phyloP scores from a whole-genome alignment of 305 asterid genomes.

The Fraxinus xanthoxyloides region DNA sequence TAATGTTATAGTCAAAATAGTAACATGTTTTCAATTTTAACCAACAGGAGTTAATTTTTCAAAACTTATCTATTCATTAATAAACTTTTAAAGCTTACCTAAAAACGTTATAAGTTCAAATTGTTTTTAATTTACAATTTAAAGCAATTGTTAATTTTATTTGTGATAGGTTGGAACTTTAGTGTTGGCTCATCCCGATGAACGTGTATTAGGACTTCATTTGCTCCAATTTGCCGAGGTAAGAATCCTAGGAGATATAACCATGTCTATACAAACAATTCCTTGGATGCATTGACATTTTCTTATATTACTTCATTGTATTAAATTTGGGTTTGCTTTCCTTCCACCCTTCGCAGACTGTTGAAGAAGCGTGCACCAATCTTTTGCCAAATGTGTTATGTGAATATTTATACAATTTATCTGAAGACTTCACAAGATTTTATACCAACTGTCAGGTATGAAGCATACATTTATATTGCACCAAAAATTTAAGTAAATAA shows the following conservation, averaged over 20 bases:
- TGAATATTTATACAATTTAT: constrained; percentile 78
- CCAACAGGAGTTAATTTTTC: background rate
- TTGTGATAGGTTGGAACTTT: constrained; percentile 54
- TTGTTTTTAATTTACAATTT: constrained; percentile 1
- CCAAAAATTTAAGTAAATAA: background rate
- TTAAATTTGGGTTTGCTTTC: constrained; percentile 11
- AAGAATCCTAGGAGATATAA: constrained; percentile 8
- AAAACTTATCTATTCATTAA: background rate
- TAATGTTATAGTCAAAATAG: background rate
- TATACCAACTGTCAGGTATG: constrained; percentile 88
- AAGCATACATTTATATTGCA: background rate
- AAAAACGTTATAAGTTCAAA: background rate
- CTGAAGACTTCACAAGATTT: constrained; percentile 83
- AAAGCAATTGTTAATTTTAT: background rate
- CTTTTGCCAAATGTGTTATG: constrained; percentile 71
- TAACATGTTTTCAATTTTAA: background rate
- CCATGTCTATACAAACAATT: background rate
- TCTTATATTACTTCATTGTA: background rate
- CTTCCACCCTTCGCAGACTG: constrained; percentile 45
- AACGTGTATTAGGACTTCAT: constrained; percentile 72
- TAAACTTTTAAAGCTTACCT: background rate
- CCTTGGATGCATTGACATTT: background rate
- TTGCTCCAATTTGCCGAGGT: constrained; percentile 87
- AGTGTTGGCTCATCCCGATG: constrained; percentile 73
- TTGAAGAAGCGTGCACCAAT: constrained; percentile 72